Evolutionary conservation across 2,329 filamentous ascomycete genomes (phyloP).

Genomic region (Cadophora gregata): DNA sequence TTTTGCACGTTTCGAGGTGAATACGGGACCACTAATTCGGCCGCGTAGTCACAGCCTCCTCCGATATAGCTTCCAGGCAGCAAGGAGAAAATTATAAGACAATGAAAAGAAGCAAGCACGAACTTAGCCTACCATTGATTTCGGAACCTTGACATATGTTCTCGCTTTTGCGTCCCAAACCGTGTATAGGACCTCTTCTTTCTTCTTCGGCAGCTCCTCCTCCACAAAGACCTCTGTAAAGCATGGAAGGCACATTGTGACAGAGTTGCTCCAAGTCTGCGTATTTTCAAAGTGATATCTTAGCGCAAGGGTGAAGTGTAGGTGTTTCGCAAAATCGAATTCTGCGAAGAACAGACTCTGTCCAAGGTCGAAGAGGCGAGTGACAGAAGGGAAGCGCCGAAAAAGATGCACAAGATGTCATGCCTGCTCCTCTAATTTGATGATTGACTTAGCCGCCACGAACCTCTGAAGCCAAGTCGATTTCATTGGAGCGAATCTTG

Average conservation of each 20-base stretch:
- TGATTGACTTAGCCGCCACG: not conserved
- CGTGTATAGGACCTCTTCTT: slow-evolving; percentile 25
- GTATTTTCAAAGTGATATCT: not conserved
- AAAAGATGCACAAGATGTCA: not conserved
- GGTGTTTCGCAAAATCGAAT: not conserved
- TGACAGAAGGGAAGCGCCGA: not conserved
- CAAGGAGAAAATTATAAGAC: not conserved
- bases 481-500: not conserved
- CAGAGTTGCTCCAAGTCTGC: not conserved
- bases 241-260: slow-evolving; percentile 36
- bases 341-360: not conserved
- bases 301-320: not conserved
- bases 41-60: not conserved
- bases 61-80: not conserved
- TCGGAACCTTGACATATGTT: slow-evolving; percentile 29
- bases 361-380: not conserved
- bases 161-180: slow-evolving; percentile 32
- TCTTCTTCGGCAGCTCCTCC: slow-evolving; percentile 31
- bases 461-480: not conserved
- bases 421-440: not conserved
- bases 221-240: slow-evolving; percentile 37
- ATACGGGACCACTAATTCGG: slow-evolving; percentile 9
- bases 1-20: slow-evolving; percentile 1
- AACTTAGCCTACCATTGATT: slow-evolving; percentile 17
- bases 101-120: not conserved